Base-by-base conservation (phyloP, 73 alveolate species). In the Stentor coeruleus region DNA sequence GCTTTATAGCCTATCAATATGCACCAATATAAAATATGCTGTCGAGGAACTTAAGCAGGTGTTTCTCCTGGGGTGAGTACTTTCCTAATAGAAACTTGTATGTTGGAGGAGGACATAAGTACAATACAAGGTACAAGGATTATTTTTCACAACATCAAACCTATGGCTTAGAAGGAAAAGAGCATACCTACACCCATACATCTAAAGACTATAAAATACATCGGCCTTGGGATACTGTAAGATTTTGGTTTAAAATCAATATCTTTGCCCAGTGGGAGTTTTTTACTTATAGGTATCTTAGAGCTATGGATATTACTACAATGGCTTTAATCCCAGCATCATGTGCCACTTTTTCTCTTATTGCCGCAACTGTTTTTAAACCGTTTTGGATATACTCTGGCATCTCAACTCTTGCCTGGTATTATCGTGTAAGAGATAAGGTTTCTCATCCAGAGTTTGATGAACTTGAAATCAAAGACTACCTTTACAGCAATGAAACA, bases 221-320 rank as follows among this genome's bases (percentile, higher is more conserved):
- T 36, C n/a, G 81, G 35, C 81, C 81, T 33, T 66, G 81, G 81
- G 81, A 66, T 57, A 66, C 81, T 66, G 81, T 2, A 33, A 66
- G 15, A 30, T 66, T 66, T 36, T 66, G 81, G 81, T 66, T 66
- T 2, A 66, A 66, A 2, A 66, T 66, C 49, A 66, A 66, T 36
- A 33, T 66, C 14, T 36, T 28, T 33, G 38, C 30, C 15, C 81
- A 33, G 59, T 66, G 81, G 81, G 81, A 66, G 2, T 66, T 66
- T 28, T 66, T 66, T 2, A 66, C 81, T 66, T 66, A 66, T 66
- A 66, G 81, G 2, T 66, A 66, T 36, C 35, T 66, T 15, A 66
- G 81, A 2, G 49, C 81, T 20, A 66, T 66, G 81, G 49, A 66
- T 30, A 15, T 14, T 1, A 30, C 26, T 30, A 66, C 81, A 33